Conservation (phyloP, 352 stramenopile species). For the Plasmopara viticola region DNA sequence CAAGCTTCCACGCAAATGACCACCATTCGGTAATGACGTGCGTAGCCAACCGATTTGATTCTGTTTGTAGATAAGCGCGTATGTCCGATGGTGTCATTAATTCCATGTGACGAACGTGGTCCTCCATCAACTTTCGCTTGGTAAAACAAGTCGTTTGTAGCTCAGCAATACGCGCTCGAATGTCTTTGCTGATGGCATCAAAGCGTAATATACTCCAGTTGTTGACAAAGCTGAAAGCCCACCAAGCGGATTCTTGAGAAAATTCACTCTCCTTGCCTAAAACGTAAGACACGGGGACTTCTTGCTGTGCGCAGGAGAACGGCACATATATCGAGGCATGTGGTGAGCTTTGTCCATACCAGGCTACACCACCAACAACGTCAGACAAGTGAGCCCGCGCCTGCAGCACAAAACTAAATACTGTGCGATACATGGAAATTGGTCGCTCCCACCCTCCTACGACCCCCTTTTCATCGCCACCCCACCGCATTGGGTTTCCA, state of each 20-base stretch:
- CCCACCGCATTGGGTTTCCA: constrained; percentile 84
- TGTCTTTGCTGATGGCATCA: constrained; percentile 64
- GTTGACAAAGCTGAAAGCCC: constrained; percentile 84
- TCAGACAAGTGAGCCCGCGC: constrained; percentile 36
- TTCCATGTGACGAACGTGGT: constrained; percentile 15
- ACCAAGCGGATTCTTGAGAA: constrained; percentile 57
- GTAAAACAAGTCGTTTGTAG: constrained; percentile 42
- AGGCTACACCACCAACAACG: constrained; percentile 46
- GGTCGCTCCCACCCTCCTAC: constrained; percentile 79
- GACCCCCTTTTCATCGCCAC: constrained; percentile 47
- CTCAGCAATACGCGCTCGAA: constrained; percentile 30
- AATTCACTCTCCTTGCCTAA: constrained; percentile 73
- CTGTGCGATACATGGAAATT: constrained; percentile 90
- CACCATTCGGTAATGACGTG: constrained; percentile 63
- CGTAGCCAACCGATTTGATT: constrained; percentile 48
- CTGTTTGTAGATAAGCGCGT: constrained; percentile 28
- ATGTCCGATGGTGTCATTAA: constrained; percentile 10
- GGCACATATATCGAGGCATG: constrained; percentile 70
- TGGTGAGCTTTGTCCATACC: constrained; percentile 63
- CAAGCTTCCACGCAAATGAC: constrained; percentile 57
- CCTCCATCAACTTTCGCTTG: constrained; percentile 18
- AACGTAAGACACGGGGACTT: constrained; percentile 45
- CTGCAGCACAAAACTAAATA: constrained; percentile 82
- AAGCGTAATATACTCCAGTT: constrained; percentile 83
- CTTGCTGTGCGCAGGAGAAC: constrained; percentile 57